Evolutionary conservation across 495 filamentous ascomycete genomes (phyloP).

Genomic region (Aspergillus sparsus): DNA sequence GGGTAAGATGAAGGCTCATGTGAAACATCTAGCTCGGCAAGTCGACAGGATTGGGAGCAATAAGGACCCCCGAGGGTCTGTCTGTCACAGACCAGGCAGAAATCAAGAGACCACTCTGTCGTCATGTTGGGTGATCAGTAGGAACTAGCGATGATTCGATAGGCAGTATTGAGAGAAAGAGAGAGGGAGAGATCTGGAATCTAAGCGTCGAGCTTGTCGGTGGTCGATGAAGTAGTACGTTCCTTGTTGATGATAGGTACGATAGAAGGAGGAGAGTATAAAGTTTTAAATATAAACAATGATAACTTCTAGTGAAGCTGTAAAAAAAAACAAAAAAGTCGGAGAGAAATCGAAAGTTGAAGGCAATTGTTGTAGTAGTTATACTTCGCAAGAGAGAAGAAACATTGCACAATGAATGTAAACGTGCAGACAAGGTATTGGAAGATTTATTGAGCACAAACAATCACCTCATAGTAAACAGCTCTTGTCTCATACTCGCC

Average conservation of each 20-base stretch:
- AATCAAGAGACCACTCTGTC: slow-evolving; percentile 87
- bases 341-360: no score
- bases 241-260: no score
- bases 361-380: neutral
- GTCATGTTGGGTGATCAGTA: slow-evolving; percentile 47
- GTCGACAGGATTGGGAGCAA: slow-evolving; percentile 89
- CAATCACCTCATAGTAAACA: slow-evolving; percentile 21
- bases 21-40: slow-evolving; percentile 81
- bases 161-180: neutral
- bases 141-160: neutral
- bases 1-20: slow-evolving; percentile 20
- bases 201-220: no score
- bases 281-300: no score
- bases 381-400: slow-evolving; percentile 1
- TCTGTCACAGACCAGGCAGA: slow-evolving; percentile 91
- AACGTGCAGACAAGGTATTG: slow-evolving; percentile 7
- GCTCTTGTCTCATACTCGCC: slow-evolving; percentile 15
- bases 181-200: neutral
- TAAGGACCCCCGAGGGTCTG: slow-evolving; percentile 77
- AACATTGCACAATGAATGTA: slow-evolving; percentile 14
- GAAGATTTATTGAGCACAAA: slow-evolving; percentile 10
- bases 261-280: no score
- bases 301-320: no score
- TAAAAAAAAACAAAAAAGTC: no score
- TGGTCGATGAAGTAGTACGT: no score